Evolutionary conservation across 768 basidiomycete genomes (phyloP).

Genomic region (Boletus eberwhitei): DNA sequence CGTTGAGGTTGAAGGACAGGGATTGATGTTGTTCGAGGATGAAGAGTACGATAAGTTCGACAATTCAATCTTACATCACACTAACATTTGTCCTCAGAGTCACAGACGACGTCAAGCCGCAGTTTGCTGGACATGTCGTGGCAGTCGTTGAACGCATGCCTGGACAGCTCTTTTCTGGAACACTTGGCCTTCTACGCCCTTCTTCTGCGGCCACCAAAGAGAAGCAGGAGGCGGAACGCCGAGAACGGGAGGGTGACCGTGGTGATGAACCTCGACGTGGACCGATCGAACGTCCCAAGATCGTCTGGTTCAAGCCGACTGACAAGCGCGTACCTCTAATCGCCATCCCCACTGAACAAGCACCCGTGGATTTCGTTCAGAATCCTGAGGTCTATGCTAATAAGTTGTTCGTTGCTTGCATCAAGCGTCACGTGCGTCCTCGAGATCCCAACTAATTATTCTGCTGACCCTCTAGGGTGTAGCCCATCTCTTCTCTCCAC

Average conservation of each 20-base stretch:
- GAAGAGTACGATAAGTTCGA: slow-evolving; percentile 65
- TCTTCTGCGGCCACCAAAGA: slow-evolving; percentile 98
- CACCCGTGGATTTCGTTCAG: slow-evolving; percentile 93
- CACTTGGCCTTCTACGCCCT: slow-evolving; percentile 89
- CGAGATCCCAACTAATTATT: slow-evolving; percentile 4
- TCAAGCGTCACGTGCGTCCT: slow-evolving; percentile 88
- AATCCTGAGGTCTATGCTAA: slow-evolving; percentile 88
- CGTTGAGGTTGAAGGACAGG: slow-evolving; percentile 98
- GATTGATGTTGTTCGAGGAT: slow-evolving; percentile 93
- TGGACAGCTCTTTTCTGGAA: slow-evolving; percentile 96
- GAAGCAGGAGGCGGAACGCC: slow-evolving; percentile 96
- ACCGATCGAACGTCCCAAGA: slow-evolving; percentile 90
- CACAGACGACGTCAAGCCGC: slow-evolving; percentile 96
- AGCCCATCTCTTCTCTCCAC: slow-evolving; percentile 95
- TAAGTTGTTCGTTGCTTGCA: slow-evolving; percentile 94
- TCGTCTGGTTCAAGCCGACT: slow-evolving; percentile 99
- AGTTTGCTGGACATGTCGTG: slow-evolving; percentile 98
- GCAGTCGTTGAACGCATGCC: slow-evolving; percentile 99
- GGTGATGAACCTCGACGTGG: slow-evolving; percentile 77
- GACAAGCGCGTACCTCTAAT: slow-evolving; percentile 98
- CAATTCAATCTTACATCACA: background rate
- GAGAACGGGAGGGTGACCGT: slow-evolving; percentile 93
- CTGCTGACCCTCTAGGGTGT: slow-evolving; percentile 20
- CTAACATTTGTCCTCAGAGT: slow-evolving; percentile 51
- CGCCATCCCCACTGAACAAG: slow-evolving; percentile 98